A percentile compares a stretch with the other conserved stretches of the same genome.
These are phyloP conservation scores for Trypanosoma boissoni DNA, from an alignment of 208 protist species.

Conservation along the genomic window DNA sequence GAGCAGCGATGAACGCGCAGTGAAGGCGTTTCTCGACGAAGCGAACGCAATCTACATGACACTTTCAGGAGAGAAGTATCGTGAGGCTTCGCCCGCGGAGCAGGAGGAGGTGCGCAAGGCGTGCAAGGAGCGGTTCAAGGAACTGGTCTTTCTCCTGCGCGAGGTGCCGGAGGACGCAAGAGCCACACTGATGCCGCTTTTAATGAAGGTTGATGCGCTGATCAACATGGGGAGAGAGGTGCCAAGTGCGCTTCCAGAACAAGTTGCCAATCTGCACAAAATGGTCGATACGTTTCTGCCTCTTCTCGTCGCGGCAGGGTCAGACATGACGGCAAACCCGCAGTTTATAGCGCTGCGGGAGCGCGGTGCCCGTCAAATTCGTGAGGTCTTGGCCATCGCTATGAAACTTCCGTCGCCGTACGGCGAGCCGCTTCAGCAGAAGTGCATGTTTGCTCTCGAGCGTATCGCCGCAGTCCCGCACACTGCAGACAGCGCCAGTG, in stretches of 20 bases:
- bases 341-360: slow-evolving; percentile 33
- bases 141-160: neutral
- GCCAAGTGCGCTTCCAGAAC: neutral
- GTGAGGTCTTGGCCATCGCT: slow-evolving; percentile 34
- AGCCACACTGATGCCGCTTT: too few relatives aligned
- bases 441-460: slow-evolving; percentile 41
- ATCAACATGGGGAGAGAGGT: neutral
- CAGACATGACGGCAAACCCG: slow-evolving; percentile 18
- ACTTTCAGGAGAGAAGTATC: neutral
- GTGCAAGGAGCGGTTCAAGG: neutral
- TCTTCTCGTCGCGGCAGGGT: slow-evolving; percentile 38
- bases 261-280: slow-evolving; percentile 39
- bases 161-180: neutral
- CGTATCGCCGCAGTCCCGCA: neutral
- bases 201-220: slow-evolving; percentile 3
- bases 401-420: slow-evolving; percentile 37
- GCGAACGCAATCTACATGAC: slow-evolving; percentile 18
- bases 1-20: neutral
- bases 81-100: neutral
- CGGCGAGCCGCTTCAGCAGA: slow-evolving; percentile 32
- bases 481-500: neutral
- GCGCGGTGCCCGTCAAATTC: slow-evolving; percentile 41
- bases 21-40: slow-evolving; percentile 21
- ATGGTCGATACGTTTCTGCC: slow-evolving; percentile 67
- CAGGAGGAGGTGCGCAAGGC: too few relatives aligned